These are phyloP conservation scores for Termitomyces sp. DNA, from an alignment of 768 basidiomycete genomes.

Conservation along the genomic window DNA sequence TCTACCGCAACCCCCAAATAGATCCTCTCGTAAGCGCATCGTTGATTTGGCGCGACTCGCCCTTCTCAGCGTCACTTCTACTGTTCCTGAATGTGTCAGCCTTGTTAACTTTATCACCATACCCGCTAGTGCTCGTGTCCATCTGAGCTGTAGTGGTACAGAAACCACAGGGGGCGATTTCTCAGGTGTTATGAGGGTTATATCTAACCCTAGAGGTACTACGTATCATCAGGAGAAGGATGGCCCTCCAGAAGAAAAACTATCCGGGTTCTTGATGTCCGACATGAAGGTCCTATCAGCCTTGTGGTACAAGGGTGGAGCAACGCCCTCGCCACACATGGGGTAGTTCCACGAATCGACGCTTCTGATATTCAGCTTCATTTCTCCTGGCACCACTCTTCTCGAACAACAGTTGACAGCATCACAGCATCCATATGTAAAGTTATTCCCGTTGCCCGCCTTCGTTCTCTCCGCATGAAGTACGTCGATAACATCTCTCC, in stretches of 20 bases:
- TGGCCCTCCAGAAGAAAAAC: conserved; percentile 5
- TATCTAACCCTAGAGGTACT: conserved; percentile 8
- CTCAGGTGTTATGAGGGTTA: conserved; percentile 14
- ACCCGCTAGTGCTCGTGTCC: conserved; percentile 12
- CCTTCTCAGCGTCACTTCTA: conserved; percentile 16
- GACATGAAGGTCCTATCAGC: conserved; percentile 8
- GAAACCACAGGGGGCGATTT: conserved; percentile 16
- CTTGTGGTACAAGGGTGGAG: conserved; percentile 17
- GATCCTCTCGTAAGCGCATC: conserved; percentile 9
- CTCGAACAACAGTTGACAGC: conserved; percentile 6
- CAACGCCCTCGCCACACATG: neutral
- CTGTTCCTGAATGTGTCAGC: conserved; percentile 20
- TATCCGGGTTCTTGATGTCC: conserved; percentile 12
- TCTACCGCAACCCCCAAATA: conserved; percentile 24
- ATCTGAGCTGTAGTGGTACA: conserved; percentile 17
- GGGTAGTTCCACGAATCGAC: neutral
- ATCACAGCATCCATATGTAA: conserved; percentile 21
- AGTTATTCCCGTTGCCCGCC: conserved; percentile 19
- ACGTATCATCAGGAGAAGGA: conserved; percentile 5
- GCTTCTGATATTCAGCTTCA: conserved; percentile 17
- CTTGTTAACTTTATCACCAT: conserved; percentile 21
- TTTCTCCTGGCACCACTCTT: conserved; percentile 20
- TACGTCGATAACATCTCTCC: conserved; percentile 15
- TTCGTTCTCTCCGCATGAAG: conserved; percentile 21
- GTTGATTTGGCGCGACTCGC: conserved; percentile 20